Percentiles rank a stretch among this genome's conserved stretches.
phyloP scores from a whole-genome alignment of 768 basidiomycete genomes.

The Leccinum boreale region DNA sequence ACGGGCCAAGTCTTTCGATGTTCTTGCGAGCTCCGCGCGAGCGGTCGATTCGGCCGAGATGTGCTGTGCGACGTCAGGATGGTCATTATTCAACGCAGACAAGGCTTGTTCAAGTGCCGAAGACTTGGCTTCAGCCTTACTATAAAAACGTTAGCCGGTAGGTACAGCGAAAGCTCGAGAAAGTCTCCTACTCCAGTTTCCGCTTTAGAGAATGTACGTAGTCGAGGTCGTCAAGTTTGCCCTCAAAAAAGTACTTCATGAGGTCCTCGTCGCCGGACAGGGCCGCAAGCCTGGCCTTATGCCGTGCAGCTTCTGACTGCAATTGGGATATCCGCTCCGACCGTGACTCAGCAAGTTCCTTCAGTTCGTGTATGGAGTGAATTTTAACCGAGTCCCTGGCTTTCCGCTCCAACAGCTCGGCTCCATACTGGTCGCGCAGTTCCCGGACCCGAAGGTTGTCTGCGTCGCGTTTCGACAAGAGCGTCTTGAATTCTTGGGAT shows the following conservation, averaged over 20 bases:
- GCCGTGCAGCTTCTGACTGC: constrained; percentile 66
- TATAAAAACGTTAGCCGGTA: constrained; percentile 28
- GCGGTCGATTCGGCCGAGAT: constrained; percentile 49
- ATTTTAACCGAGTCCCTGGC: constrained; percentile 58
- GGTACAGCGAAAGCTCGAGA: neutral
- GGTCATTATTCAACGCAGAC: constrained; percentile 39
- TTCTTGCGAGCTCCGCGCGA: constrained; percentile 45
- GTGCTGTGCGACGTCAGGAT: constrained; percentile 53
- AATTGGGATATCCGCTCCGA: constrained; percentile 71
- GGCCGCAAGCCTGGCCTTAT: constrained; percentile 77
- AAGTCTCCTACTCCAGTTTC: constrained; percentile 49
- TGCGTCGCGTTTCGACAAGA: constrained; percentile 60
- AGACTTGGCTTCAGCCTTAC: constrained; percentile 50
- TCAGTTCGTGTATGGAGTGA: constrained; percentile 60
- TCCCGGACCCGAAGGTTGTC: constrained; percentile 70
- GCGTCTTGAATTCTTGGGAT: constrained; percentile 60
- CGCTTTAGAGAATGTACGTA: constrained; percentile 54
- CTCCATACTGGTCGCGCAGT: constrained; percentile 61
- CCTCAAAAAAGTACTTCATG: constrained; percentile 64
- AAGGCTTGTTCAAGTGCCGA: constrained; percentile 53
- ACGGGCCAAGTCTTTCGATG: constrained; percentile 48
- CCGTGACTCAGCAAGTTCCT: constrained; percentile 61
- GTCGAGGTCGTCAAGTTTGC: constrained; percentile 46
- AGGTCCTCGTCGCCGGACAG: constrained; percentile 67
- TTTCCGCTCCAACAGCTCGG: constrained; percentile 68